Evolutionary conservation across 306 rosid species (phyloP).

Genomic region (Acacia crassicarpa): DNA sequence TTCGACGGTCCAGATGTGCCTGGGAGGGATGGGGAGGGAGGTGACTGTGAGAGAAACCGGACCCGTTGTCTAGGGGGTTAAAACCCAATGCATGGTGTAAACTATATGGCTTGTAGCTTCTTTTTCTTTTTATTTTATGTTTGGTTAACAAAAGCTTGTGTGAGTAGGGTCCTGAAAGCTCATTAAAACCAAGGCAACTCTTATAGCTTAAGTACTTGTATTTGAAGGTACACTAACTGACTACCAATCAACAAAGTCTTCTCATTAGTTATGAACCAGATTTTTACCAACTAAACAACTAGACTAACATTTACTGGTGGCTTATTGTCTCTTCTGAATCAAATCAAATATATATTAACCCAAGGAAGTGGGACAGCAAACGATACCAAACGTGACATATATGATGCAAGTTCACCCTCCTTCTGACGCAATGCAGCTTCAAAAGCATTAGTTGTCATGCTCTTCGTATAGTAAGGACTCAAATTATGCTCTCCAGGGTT

Average conservation of each 20-base stretch:
- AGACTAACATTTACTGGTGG: not conserved
- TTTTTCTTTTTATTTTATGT: not conserved
- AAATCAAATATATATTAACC: not conserved
- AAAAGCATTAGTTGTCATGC: conserved; percentile 92
- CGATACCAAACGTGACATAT: conserved; percentile 93
- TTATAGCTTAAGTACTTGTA: not conserved
- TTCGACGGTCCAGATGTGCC: too few species aligned
- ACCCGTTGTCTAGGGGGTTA: not conserved
- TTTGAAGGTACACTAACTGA: not conserved
- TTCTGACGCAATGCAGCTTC: conserved; percentile 98
- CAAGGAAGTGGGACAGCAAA: conserved; percentile 23
- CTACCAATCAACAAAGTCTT: not conserved
- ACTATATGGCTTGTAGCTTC: not conserved
- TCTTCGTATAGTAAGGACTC: conserved; percentile 91
- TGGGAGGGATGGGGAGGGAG: too few species aligned
- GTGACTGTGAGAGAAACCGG: too few species aligned
- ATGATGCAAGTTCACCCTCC: conserved; percentile 99
- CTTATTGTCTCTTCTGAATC: not conserved
- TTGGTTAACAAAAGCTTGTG: not conserved
- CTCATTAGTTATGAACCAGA: not conserved
- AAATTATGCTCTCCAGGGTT: conserved; percentile 64
- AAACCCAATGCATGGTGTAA: not conserved
- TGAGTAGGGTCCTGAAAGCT: not conserved
- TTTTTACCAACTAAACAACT: not conserved
- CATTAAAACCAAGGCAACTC: not conserved